Conservation (phyloP, 176 grass and related monocot genomes). For the Phragmites australis region DNA sequence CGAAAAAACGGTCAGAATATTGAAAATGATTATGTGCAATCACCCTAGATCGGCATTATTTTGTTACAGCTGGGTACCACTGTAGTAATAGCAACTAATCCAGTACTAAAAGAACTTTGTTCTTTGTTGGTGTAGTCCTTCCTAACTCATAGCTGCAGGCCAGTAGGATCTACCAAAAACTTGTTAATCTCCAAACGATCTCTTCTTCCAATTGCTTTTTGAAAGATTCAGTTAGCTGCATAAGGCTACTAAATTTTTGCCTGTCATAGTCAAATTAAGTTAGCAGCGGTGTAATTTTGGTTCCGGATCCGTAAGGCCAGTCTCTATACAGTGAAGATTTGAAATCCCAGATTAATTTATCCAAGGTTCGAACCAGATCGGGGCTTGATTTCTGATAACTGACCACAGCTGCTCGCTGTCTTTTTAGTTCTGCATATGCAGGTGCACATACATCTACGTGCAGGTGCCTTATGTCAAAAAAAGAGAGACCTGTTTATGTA, state of each 20-base stretch:
- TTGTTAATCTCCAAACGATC: not conserved
- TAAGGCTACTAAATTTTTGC: not conserved
- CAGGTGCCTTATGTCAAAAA: not conserved
- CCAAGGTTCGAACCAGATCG: not conserved
- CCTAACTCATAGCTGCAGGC: not conserved
- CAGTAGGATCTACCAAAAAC: not conserved
- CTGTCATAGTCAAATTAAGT: not conserved
- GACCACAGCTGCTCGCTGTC: not conserved
- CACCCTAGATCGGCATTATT: too few species aligned
- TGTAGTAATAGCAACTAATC: too few species aligned
- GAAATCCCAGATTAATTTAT: not conserved
- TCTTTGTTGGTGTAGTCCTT: not conserved
- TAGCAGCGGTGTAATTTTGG: not conserved
- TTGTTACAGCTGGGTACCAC: too few species aligned
- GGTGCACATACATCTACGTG: too few species aligned
- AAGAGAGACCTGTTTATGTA: not conserved
- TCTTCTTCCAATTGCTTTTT: not conserved
- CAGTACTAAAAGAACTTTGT: not conserved
- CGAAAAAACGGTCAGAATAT: too few species aligned
- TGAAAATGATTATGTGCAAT: too few species aligned
- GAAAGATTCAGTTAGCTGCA: not conserved
- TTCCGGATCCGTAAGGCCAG: not conserved
- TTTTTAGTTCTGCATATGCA: not conserved
- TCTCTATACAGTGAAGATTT: not conserved
- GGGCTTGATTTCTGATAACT: not conserved